Evolutionary conservation across 768 basidiomycete genomes (phyloP).

Genomic region (Trametes meyenii): DNA sequence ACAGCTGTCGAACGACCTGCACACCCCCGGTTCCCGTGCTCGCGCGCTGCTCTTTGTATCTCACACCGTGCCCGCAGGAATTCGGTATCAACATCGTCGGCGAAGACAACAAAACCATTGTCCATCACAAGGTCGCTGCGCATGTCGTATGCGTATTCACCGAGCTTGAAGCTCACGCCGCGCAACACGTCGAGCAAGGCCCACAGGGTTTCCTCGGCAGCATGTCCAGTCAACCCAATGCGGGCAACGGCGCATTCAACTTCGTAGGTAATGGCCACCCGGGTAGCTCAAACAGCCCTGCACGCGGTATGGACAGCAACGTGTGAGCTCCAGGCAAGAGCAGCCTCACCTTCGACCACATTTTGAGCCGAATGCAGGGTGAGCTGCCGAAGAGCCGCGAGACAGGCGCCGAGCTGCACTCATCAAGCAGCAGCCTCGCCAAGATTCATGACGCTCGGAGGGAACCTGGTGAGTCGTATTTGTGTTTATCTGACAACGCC

Average conservation of each 20-base stretch:
- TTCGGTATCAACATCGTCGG: slow-evolving; percentile 96
- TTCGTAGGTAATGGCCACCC: slow-evolving; percentile 43
- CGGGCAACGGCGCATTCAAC: slow-evolving; percentile 47
- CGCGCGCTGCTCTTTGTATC: neutral
- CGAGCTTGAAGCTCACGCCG: no score
- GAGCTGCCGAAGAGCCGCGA: slow-evolving; percentile 97
- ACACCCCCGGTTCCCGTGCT: neutral
- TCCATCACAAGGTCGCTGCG: no score
- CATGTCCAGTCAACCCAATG: slow-evolving; percentile 36
- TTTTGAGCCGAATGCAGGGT: slow-evolving; percentile 80
- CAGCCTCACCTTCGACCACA: no score
- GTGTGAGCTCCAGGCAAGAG: slow-evolving; percentile 69
- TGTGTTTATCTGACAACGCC: no score
- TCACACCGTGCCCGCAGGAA: slow-evolving; percentile 57
- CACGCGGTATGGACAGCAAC: slow-evolving; percentile 72
- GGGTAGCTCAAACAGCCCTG: slow-evolving; percentile 31
- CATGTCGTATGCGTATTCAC: no score
- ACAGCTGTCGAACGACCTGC: no score
- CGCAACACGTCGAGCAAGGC: slow-evolving; percentile 67
- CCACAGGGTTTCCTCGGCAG: slow-evolving; percentile 33
- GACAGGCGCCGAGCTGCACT: slow-evolving; percentile 83
- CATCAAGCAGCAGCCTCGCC: slow-evolving; percentile 74
- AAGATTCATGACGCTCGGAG: slow-evolving; percentile 93
- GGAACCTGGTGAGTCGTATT: no score
- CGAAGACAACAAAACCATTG: no score